Evolutionary conservation across 2,329 filamentous ascomycete species (phyloP), one percentile per base, ranked within the genome.

Genomic region (Phialophora macrospora): DNA sequence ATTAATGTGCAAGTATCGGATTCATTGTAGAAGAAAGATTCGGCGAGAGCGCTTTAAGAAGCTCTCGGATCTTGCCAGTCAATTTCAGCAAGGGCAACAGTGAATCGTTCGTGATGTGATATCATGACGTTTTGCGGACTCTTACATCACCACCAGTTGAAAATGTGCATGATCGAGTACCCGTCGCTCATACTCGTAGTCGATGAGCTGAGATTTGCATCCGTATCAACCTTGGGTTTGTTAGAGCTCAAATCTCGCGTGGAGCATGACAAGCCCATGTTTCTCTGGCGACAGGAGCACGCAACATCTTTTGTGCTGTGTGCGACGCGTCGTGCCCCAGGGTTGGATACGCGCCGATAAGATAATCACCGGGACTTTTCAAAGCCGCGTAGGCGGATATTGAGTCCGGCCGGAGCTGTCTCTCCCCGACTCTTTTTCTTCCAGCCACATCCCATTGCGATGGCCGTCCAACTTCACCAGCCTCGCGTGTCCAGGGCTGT

Each of bases 111-210:
- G 4, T 32, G 48, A 20, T 60, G 24, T 54, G 58, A 52, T 41
- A 52, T 60, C 58, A 60, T 60, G 58, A 60, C 58, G 58, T 60
- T 54, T 34, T 52, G 30, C 48, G n/a, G 17, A 22, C 24, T 49
- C 49, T 60, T 60, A 60, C 58, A 60, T 60, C 58, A 60, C 58
- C 20, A 52, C 20, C 8, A 17, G 14, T 28, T 48, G 17, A 48
- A 12, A 49, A 26, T 24, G 9, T n/a, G 28, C 20, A 26, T 32
- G 7, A 38, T 24, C 14, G 34, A 28, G 55, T n/a, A 51, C 22
- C 30, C 30, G 24, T 24, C 22, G 17, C 48, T 52, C 58, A 60
- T 24, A 28, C 48, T 52, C 58, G 54, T 24, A 28, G 30, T 38
- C 30, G 20, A 60, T 26, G 52, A 11, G 26, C 52, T 24, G 6